Evolutionary conservation across 2,329 filamentous ascomycete species (phyloP).

Genomic region (Didymella sp.): DNA sequence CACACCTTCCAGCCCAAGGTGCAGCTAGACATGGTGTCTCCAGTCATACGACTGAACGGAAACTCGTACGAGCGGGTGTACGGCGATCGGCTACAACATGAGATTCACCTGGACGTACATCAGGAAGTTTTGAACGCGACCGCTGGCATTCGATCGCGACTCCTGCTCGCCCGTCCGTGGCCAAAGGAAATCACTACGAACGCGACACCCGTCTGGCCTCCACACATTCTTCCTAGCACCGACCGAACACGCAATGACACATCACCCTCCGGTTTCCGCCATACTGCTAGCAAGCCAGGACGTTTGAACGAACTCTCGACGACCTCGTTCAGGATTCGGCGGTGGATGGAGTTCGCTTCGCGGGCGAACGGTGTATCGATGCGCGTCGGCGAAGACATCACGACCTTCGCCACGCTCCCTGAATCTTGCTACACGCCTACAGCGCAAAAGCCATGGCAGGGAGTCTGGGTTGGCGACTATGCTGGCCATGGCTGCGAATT

Average conservation of each 20-base stretch:
- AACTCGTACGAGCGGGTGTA: conserved; percentile 35
- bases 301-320: conserved; percentile 68
- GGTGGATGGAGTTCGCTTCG: conserved; percentile 73
- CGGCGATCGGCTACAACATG: conserved; percentile 56
- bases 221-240: conserved; percentile 69
- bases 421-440: conserved; percentile 81
- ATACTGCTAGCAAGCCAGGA: conserved; percentile 58
- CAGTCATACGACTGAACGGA: conserved; percentile 60
- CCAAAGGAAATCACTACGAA: conserved; percentile 52
- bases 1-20: conserved; percentile 75
- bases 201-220: conserved; percentile 71
- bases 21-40: conserved; percentile 75
- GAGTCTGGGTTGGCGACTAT: conserved; percentile 93
- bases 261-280: conserved; percentile 53
- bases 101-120: conserved; percentile 58
- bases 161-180: conserved; percentile 68
- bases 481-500: conserved; percentile 89
- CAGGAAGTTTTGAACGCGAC: conserved; percentile 24
- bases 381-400: conserved; percentile 60
- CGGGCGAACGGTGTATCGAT: conserved; percentile 43
- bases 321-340: conserved; percentile 73
- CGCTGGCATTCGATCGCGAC: conserved; percentile 66
- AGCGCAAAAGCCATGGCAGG: conserved; percentile 78
- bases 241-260: conserved; percentile 62
- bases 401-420: conserved; percentile 76